These are phyloP conservation scores for Lycium barbarum DNA, from an alignment of 257 asterid species.

Conservation along the genomic window DNA sequence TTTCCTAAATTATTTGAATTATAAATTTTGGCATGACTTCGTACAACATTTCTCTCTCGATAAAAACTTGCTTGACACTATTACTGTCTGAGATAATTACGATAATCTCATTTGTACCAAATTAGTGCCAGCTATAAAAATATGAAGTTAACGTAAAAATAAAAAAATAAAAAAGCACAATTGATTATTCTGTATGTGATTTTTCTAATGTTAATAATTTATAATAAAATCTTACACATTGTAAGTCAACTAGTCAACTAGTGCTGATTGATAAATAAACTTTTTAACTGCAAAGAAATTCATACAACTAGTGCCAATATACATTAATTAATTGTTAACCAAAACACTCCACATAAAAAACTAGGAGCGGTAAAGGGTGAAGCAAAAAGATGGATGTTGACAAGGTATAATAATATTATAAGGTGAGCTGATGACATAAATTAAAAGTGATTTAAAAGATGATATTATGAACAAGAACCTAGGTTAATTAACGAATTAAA, in stretches of 20 bases:
- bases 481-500: constrained; percentile 16
- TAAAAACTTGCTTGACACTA: neutral
- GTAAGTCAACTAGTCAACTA: constrained; percentile 24
- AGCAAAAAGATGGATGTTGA: constrained; percentile 29
- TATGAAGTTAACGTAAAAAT: neutral
- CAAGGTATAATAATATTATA: constrained; percentile 20
- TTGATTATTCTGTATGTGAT: neutral
- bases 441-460: neutral
- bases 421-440: constrained; percentile 15
- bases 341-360: neutral
- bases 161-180: neutral
- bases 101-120: neutral
- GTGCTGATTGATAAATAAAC: neutral
- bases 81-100: neutral
- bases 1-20: no score
- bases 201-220: neutral
- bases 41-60: neutral
- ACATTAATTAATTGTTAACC: neutral
- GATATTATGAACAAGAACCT: constrained; percentile 35
- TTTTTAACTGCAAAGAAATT: neutral
- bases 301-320: neutral
- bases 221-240: neutral
- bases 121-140: neutral
- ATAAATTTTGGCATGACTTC: neutral
- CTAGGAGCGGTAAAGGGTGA: neutral